Evolutionary conservation across 1,139 yeast genomes (phyloP).

Genomic region (Saccharomyces pastorianus): DNA sequence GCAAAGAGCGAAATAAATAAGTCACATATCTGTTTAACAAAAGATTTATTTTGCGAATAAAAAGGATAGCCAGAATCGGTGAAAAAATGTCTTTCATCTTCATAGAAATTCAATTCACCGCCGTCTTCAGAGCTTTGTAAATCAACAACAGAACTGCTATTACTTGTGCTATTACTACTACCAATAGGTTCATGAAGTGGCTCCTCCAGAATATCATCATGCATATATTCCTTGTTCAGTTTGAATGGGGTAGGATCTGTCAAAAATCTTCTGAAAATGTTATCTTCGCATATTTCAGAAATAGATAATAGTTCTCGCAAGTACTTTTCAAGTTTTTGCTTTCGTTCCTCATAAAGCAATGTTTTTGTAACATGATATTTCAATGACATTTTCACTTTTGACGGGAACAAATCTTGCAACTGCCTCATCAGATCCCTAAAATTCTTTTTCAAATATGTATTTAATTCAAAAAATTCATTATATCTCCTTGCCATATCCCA

Average conservation of each 20-base stretch:
- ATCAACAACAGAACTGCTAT: background rate
- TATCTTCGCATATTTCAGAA: slow-evolving; percentile 66
- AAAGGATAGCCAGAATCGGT: slow-evolving; percentile 11
- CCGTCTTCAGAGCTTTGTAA: slow-evolving; percentile 11
- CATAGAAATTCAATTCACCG: slow-evolving; percentile 25
- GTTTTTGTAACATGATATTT: slow-evolving; percentile 45
- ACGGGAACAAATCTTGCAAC: slow-evolving; percentile 45
- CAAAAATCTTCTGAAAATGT: slow-evolving; percentile 64
- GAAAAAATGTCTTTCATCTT: slow-evolving; percentile 16
- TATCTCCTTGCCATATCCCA: slow-evolving; percentile 89
- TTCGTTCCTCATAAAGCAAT: slow-evolving; percentile 54
- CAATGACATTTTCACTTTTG: slow-evolving; percentile 45
- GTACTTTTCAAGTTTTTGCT: slow-evolving; percentile 53
- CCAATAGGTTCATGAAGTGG: background rate
- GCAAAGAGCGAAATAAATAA: slow-evolving; percentile 63
- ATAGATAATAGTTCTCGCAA: slow-evolving; percentile 48
- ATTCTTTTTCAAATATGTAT: slow-evolving; percentile 50
- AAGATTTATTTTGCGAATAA: slow-evolving; percentile 33
- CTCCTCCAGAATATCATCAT: background rate
- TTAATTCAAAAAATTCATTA: slow-evolving; percentile 70
- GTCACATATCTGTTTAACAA: slow-evolving; percentile 79
- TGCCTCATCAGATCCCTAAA: slow-evolving; percentile 44
- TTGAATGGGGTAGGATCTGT: slow-evolving; percentile 45
- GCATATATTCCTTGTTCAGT: background rate
- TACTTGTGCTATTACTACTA: background rate